Evolutionary conservation across 306 rosid species (phyloP).

Genomic region (Fragaria ananassa): DNA sequence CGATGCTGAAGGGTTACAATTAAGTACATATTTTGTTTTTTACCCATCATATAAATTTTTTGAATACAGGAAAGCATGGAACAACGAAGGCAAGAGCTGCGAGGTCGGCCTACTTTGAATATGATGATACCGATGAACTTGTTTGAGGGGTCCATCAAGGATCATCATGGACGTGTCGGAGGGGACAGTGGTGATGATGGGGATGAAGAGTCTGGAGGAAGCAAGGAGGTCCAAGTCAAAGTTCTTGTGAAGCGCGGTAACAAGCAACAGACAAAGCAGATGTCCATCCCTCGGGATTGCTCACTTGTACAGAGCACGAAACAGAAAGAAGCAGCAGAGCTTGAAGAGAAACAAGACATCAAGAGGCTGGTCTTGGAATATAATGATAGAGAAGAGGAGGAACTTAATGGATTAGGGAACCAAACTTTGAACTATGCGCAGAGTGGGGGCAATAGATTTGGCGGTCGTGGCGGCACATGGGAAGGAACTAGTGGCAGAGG

Average conservation of each 20-base stretch:
- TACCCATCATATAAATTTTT: conserved; percentile 14
- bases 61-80: conserved; percentile 94
- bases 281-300: conserved; percentile 87
- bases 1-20: conserved; percentile 13
- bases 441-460: conserved; percentile 49
- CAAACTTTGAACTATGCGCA: conserved; percentile 79
- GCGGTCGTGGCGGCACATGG: conserved; percentile 56
- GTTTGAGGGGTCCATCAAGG: conserved; percentile 85
- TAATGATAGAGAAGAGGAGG: conserved; percentile 97
- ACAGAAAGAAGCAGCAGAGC: conserved; percentile 98
- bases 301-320: conserved; percentile 94
- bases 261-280: conserved; percentile 95
- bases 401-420: conserved; percentile 74
- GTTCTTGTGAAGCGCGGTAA: conserved; percentile 99
- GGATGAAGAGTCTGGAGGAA: conserved; percentile 72
- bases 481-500: conserved; percentile 67
- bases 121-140: conserved; percentile 96
- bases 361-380: conserved; percentile 92
- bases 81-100: conserved; percentile 78
- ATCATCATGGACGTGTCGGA: conserved; percentile 73
- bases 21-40: not conserved
- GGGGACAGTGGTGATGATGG: conserved; percentile 96
- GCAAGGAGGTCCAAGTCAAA: conserved; percentile 85
- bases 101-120: conserved; percentile 86
- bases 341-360: conserved; percentile 98